Evolutionary conservation across 768 basidiomycete species (phyloP).

Genomic region (Dioszegia crocea): DNA sequence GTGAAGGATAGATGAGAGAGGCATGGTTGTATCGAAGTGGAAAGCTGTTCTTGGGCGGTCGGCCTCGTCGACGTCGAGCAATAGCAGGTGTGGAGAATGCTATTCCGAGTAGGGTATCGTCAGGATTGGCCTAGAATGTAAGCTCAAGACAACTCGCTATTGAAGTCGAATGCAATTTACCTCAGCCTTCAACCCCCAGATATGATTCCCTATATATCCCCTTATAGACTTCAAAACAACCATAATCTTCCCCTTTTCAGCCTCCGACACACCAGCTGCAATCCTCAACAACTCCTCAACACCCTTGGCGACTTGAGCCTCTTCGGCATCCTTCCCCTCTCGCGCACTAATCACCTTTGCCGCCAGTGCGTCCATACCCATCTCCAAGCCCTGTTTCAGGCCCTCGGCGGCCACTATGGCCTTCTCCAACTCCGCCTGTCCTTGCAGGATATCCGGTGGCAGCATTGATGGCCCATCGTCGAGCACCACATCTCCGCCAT

Average conservation of each 20-base stretch:
- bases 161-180: constrained; percentile 13
- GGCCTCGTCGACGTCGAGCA: constrained; percentile 31
- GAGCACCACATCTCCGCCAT: not conserved
- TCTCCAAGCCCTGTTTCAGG: not conserved
- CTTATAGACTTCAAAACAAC: constrained; percentile 18
- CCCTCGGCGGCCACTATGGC: not conserved
- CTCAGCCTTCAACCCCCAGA: constrained; percentile 14
- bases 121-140: not conserved
- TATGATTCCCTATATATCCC: constrained; percentile 23
- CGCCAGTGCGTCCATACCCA: constrained; percentile 7
- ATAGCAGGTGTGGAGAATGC: constrained; percentile 37
- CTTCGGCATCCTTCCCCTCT: constrained; percentile 25
- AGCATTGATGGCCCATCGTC: constrained; percentile 1
- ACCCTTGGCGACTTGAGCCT: constrained; percentile 16
- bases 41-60: constrained; percentile 30
- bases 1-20: constrained; percentile 20
- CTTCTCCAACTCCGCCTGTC: constrained; percentile 4
- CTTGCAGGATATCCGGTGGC: constrained; percentile 7
- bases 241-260: constrained; percentile 20
- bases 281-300: constrained; percentile 20
- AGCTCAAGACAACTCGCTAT: too few species aligned
- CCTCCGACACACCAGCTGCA: constrained; percentile 11
- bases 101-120: not conserved
- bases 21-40: constrained; percentile 11
- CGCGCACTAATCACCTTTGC: constrained; percentile 10